Conservation (phyloP, 2,329 filamentous ascomycete species). For the Didymella pomorum region DNA sequence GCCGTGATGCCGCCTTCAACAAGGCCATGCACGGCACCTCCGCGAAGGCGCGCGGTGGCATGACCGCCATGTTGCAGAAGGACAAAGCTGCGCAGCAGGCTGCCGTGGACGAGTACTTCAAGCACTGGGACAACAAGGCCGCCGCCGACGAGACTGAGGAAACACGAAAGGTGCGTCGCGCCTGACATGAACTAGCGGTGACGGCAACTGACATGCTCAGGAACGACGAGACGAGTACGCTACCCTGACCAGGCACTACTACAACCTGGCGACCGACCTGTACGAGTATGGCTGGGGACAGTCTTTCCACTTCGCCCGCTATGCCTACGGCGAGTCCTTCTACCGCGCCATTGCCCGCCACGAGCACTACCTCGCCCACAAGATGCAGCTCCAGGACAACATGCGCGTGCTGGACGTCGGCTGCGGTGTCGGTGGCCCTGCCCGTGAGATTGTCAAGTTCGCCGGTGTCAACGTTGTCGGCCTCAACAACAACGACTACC, state of each 20-base stretch:
- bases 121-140: conserved; percentile 91
- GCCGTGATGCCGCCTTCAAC: conserved; percentile 89
- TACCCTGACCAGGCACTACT: conserved; percentile 93
- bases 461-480: conserved; percentile 87
- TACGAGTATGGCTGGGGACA: conserved; percentile 98
- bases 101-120: conserved; percentile 91
- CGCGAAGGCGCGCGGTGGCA: conserved; percentile 72
- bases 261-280: conserved; percentile 94
- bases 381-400: conserved; percentile 82
- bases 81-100: conserved; percentile 79
- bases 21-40: conserved; percentile 84
- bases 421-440: conserved; percentile 95
- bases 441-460: conserved; percentile 96
- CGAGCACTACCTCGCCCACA: conserved; percentile 95
- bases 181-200: conserved; percentile 6
- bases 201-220: conserved; percentile 55
- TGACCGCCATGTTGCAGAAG: conserved; percentile 87
- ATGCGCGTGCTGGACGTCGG: conserved; percentile 96
- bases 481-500: conserved; percentile 99
- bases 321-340: conserved; percentile 85
- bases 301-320: conserved; percentile 97
- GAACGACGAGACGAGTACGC: conserved; percentile 87
- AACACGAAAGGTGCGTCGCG: conserved; percentile 71
- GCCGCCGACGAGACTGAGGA: conserved; percentile 82
- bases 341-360: conserved; percentile 92